Evolutionary conservation across 306 rosid genomes (phyloP).

Genomic region (Quercus parvula): DNA sequence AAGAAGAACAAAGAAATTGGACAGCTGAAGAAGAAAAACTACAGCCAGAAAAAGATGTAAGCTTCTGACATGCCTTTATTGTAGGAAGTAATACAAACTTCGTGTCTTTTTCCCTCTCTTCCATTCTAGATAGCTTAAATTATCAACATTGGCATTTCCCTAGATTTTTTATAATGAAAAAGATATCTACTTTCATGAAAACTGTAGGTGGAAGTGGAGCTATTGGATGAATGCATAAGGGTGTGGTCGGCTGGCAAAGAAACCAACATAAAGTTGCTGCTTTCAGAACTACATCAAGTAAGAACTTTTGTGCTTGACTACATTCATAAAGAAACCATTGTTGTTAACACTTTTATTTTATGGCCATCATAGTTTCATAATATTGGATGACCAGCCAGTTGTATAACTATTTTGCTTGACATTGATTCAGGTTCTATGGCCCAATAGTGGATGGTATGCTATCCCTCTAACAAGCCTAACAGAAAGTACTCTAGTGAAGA

Average conservation of each 20-base stretch:
- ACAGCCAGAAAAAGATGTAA: conserved; percentile 25
- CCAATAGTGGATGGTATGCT: conserved; percentile 70
- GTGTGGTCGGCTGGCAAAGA: conserved; percentile 88
- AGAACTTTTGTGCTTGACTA: conserved; percentile 14
- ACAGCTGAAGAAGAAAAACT: conserved; percentile 24
- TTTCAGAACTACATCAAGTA: conserved; percentile 81
- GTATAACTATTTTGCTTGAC: conserved; percentile 18
- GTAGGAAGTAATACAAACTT: background rate
- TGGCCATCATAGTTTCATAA: background rate
- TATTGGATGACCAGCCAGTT: conserved; percentile 1
- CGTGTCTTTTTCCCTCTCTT: background rate
- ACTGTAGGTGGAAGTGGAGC: conserved; percentile 47
- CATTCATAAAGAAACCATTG: background rate
- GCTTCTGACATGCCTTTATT: background rate
- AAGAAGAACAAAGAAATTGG: conserved; percentile 18
- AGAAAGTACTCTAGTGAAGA: conserved; percentile 69
- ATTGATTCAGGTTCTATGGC: conserved; percentile 61
- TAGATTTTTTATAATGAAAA: background rate
- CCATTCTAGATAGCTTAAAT: background rate
- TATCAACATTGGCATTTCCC: background rate
- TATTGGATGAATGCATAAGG: conserved; percentile 62
- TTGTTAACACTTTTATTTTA: background rate
- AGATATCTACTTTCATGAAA: conserved; percentile 17
- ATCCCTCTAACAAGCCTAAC: conserved; percentile 52
- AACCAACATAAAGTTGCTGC: conserved; percentile 68